These are phyloP conservation scores for Gossypium sturtianum DNA, from an alignment of 345 rosid genomes.

Conservation along the genomic window DNA sequence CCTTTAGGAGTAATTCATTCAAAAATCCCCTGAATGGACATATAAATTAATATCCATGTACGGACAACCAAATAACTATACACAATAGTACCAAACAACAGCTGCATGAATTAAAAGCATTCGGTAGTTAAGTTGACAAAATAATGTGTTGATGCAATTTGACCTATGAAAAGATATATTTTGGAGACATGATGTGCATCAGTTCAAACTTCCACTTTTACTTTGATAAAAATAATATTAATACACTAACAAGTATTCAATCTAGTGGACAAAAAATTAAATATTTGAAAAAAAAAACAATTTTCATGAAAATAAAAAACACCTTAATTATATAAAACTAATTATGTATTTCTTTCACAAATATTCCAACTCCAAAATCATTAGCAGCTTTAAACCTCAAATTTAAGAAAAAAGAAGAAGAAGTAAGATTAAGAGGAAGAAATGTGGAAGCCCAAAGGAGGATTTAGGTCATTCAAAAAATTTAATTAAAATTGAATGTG, in stretches of 20 bases:
- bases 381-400: background rate
- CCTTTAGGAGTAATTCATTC: too few relatives aligned
- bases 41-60: too few relatives aligned
- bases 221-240: background rate
- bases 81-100: background rate
- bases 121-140: background rate
- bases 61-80: too few relatives aligned
- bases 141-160: background rate
- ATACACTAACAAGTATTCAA: too few relatives aligned
- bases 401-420: background rate
- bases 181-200: background rate
- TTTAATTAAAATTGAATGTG: background rate
- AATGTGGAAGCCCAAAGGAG: too few relatives aligned
- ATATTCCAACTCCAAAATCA: background rate
- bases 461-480: too few relatives aligned
- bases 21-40: too few relatives aligned
- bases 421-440: too few relatives aligned
- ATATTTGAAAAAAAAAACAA: too few relatives aligned
- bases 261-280: too few relatives aligned
- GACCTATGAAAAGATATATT: background rate
- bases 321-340: background rate
- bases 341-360: background rate
- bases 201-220: background rate
- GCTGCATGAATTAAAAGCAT: background rate
- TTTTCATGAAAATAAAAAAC: too few relatives aligned